A percentile compares a stretch with the other conserved stretches of the same genome.
Conservation (phyloP, 1,284 basidiomycete genomes). For the Phellopilus nigrolimitatus region DNA sequence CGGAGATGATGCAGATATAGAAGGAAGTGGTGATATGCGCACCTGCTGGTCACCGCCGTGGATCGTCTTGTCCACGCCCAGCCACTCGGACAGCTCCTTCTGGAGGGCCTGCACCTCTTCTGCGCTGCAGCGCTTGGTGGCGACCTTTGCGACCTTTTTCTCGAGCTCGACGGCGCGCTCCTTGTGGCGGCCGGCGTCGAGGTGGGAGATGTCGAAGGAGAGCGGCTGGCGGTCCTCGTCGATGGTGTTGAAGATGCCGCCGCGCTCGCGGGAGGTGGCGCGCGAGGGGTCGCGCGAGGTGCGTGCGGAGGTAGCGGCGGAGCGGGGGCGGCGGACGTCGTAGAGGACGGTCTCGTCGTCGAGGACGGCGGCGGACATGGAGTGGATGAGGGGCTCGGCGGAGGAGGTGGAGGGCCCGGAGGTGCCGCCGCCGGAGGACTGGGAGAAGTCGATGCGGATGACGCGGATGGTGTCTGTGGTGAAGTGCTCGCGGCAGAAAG, state of each 20-base stretch:
- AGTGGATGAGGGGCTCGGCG: conserved; percentile 3
- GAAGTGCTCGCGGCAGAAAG: conserved; percentile 75
- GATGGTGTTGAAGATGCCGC: conserved; percentile 9
- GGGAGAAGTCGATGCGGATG: conserved; percentile 67
- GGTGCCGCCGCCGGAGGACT: conserved; percentile 55
- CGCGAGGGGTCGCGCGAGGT: conserved; percentile 15
- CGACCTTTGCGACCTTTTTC: conserved; percentile 70
- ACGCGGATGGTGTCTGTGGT: conserved; percentile 58
- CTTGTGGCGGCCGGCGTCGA: conserved; percentile 36
- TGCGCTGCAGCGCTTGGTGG: conserved; percentile 79
- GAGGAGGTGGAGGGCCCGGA: conserved; percentile 32
- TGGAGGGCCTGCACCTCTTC: conserved; percentile 73
- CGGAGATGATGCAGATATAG: conserved; percentile 17
- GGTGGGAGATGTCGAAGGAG: conserved; percentile 30
- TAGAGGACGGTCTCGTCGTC: conserved; percentile 18
- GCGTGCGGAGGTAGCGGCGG: conserved; percentile 10
- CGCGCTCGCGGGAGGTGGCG: conserved; percentile 14
- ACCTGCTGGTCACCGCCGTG: conserved; percentile 50
- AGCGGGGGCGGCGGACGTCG: conserved; percentile 9
- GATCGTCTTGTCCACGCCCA: conserved; percentile 45
- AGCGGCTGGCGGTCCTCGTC: conserved; percentile 28
- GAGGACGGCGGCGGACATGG: not conserved
- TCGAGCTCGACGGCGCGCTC: conserved; percentile 64
- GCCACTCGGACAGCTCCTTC: conserved; percentile 69
- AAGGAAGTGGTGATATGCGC: conserved; percentile 25